Evolutionary conservation across 768 basidiomycete species (phyloP).

Genomic region (Psilocybe subaeruginosa): DNA sequence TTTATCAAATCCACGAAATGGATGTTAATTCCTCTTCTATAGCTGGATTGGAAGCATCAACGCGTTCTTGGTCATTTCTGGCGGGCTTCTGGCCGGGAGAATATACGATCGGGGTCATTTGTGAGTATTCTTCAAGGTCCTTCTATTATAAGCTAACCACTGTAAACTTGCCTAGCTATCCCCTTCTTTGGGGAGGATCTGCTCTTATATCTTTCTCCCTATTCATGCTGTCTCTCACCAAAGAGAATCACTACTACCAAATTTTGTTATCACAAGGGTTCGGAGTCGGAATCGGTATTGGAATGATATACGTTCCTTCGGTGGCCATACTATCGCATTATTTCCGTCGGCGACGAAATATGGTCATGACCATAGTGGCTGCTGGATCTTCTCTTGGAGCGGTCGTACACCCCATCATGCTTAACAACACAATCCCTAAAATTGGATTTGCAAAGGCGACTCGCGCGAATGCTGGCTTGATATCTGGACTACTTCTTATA

Average conservation of each 20-base stretch:
- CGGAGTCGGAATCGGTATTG: constrained; percentile 8
- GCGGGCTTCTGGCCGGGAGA: constrained; percentile 9
- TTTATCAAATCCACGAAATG: not conserved
- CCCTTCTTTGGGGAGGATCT: constrained; percentile 11
- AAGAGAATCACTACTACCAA: constrained; percentile 15
- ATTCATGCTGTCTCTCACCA: constrained; percentile 15
- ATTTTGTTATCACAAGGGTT: constrained; percentile 11
- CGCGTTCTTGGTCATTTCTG: constrained; percentile 10
- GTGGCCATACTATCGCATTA: constrained; percentile 14
- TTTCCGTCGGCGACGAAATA: constrained; percentile 9
- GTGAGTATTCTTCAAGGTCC: not conserved
- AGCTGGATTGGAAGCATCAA: constrained; percentile 18
- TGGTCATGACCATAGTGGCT: constrained; percentile 10
- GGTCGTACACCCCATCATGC: constrained; percentile 14
- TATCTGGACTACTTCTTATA: constrained; percentile 8
- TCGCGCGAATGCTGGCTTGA: constrained; percentile 9
- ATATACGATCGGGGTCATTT: constrained; percentile 14
- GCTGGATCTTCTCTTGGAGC: constrained; percentile 13
- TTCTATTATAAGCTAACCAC: not conserved
- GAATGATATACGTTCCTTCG: constrained; percentile 16
- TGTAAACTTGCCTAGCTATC: not conserved
- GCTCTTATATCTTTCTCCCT: constrained; percentile 9
- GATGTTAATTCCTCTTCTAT: not conserved
- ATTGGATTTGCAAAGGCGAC: constrained; percentile 10
- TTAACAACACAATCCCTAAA: constrained; percentile 10